These are phyloP conservation scores for Aspergillus sp. DNA, from an alignment of 2,329 filamentous ascomycete species.

Conservation along the genomic window DNA sequence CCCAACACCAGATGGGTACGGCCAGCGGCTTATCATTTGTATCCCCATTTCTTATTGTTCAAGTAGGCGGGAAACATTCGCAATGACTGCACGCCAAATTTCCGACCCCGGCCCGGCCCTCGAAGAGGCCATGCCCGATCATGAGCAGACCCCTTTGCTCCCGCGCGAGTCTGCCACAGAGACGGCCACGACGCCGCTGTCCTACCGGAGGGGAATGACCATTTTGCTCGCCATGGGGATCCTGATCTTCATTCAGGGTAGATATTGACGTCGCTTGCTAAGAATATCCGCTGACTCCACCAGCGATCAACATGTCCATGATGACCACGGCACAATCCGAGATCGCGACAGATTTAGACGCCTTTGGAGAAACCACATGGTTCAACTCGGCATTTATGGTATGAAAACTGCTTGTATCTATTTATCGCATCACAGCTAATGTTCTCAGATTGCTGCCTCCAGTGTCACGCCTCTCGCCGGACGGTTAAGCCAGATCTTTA, in stretches of 20 bases:
- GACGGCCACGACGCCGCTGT: conserved; percentile 8
- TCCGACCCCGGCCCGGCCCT: conserved; percentile 5
- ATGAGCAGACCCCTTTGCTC: conserved; percentile 24
- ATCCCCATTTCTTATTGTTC: background rate
- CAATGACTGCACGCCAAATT: conserved; percentile 14
- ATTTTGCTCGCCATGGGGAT: conserved; percentile 22
- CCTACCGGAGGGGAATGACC: conserved; percentile 17
- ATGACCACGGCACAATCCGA: conserved; percentile 79
- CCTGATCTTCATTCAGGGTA: conserved; percentile 27
- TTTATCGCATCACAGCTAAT: background rate
- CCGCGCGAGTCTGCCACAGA: conserved; percentile 4
- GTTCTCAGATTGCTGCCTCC: conserved; percentile 56
- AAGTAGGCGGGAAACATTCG: background rate
- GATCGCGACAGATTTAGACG: conserved; percentile 75
- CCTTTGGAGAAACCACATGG: conserved; percentile 76
- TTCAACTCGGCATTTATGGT: conserved; percentile 77
- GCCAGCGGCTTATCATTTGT: background rate
- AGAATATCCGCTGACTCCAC: background rate
- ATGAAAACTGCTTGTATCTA: conserved; percentile 13
- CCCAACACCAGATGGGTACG: conserved; percentile 1
- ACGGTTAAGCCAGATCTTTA: conserved; percentile 74
- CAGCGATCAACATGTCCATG: conserved; percentile 74
- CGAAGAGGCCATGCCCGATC: conserved; percentile 14
- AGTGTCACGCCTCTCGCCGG: conserved; percentile 71
- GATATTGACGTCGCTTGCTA: background rate